Evolutionary conservation across 208 protist genomes (phyloP), one percentile per base, ranked within the genome.

Genomic region (Leishmania tarentolae): DNA sequence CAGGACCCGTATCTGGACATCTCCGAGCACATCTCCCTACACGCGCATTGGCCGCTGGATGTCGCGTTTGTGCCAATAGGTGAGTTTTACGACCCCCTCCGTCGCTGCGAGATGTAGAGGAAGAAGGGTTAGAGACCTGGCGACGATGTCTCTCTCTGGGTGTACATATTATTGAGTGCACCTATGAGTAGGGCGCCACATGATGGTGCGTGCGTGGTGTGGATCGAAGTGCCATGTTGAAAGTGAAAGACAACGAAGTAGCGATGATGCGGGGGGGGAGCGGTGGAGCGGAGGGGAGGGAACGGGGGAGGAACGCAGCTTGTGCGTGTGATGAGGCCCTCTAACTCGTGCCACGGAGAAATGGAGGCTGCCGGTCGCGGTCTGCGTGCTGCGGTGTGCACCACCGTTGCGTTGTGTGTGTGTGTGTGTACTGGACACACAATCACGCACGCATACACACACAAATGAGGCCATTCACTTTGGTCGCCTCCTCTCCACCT

Each of bases 1-100:
- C 87, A 92, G 35, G 92, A 94, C 63, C 94, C 92, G 15, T 97
- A 90, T 74, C 82, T 97, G 66, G 92, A 96, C 80, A 82, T 97
- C 70, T 95, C 92, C 11, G 89, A 94, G 53, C 90, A 96, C 80
- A 72, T 86, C 7, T 71, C 84, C 28, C 75, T 97, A 70, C 87
- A 94, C 79, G 46, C 56, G 37, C 79, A 83, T 50, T 89, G 90
- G 78, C 83, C 85, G 52, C 75, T 96, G 15, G 88, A 96, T 70
- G 87, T 92, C 24, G 94, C 94, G 0, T 96, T 97, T 79, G 91
- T 96, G 24, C 94, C 94, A 0, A 86, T 95, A 44, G 87, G 88
- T 40, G 92, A 97, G 81, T 95, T 96, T 66, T 91, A 92, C 79
- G 81, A 89, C 66, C 4, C 92, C 21, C 87, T 97, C 44, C 87